phyloP scores from a whole-genome alignment of 2,329 filamentous ascomycete genomes.

The Neonectria coccinea region DNA sequence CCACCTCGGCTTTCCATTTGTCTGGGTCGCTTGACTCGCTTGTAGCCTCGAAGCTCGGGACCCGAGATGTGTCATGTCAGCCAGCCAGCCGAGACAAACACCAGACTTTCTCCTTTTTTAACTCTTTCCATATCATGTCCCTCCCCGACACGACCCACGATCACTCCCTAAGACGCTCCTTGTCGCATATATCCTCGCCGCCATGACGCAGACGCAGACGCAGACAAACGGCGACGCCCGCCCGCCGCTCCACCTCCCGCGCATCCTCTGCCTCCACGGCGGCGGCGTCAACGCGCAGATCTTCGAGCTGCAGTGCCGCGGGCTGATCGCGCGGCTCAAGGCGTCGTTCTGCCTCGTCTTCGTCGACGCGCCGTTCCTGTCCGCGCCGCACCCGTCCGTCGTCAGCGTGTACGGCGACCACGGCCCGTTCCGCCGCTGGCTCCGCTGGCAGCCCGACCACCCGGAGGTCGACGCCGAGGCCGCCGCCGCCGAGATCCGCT shows the following conservation, averaged over 20 bases:
- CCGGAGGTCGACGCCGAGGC: slow-evolving; percentile 60
- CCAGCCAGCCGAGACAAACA: not conserved
- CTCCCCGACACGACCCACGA: not conserved
- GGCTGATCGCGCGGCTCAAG: slow-evolving; percentile 59
- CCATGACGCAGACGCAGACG: slow-evolving; percentile 12
- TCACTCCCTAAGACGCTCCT: not conserved
- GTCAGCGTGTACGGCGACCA: slow-evolving; percentile 72
- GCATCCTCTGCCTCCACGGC: slow-evolving; percentile 85
- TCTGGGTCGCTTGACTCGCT: not conserved
- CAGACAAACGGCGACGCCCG: slow-evolving; percentile 11
- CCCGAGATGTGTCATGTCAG: slow-evolving; percentile 8
- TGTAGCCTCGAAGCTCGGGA: not conserved
- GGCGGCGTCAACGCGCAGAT: slow-evolving; percentile 79
- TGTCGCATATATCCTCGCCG: not conserved
- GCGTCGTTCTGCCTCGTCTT: slow-evolving; percentile 77
- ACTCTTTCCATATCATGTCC: not conserved
- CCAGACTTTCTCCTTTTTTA: not conserved
- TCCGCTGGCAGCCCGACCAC: slow-evolving; percentile 72
- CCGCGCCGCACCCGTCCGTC: slow-evolving; percentile 71
- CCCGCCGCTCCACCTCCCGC: slow-evolving; percentile 59
- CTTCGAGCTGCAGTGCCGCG: slow-evolving; percentile 76
- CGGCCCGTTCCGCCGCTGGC: slow-evolving; percentile 73
- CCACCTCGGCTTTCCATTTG: not conserved
- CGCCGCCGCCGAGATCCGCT: slow-evolving; percentile 56
- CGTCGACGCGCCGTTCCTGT: slow-evolving; percentile 75